Percentiles rank a stretch among this genome's conserved stretches.
Conservation (phyloP, 805 yeast genomes). For the Saccharomycopsis fermentans region DNA sequence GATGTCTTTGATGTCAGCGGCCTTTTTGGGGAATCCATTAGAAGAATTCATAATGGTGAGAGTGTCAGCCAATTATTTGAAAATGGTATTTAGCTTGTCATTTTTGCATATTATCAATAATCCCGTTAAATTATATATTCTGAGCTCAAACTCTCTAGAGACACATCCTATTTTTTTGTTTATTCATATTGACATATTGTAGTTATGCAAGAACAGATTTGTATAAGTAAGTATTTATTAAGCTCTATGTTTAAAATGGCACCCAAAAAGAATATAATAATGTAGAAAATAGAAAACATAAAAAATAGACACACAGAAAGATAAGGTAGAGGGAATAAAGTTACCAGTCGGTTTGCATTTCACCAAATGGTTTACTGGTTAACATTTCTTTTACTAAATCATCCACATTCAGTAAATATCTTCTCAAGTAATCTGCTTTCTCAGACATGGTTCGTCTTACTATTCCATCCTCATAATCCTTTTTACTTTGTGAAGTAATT, state of each 20-base stretch:
- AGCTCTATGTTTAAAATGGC: not conserved
- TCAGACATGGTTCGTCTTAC: slow-evolving; percentile 33
- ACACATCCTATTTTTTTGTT: too few relatives aligned
- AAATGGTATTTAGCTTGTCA: slow-evolving; percentile 39
- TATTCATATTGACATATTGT: too few relatives aligned
- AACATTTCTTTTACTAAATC: slow-evolving; percentile 37
- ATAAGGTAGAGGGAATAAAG: not conserved
- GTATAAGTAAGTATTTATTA: not conserved
- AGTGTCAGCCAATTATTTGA: slow-evolving; percentile 89
- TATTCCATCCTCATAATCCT: slow-evolving; percentile 20
- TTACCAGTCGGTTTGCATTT: slow-evolving; percentile 38
- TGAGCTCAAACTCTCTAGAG: not conserved
- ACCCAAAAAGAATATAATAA: not conserved
- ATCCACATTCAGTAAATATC: slow-evolving; percentile 35
- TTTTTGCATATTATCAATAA: not conserved
- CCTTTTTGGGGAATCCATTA: slow-evolving; percentile 86
- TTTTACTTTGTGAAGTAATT: slow-evolving; percentile 14
- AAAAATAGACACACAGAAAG: not conserved
- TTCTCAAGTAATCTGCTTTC: slow-evolving; percentile 33
- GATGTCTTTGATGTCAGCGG: slow-evolving; percentile 82
- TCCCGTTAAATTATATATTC: not conserved
- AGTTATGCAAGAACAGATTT: too few relatives aligned
- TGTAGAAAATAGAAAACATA: not conserved
- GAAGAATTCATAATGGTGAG: slow-evolving; percentile 96
- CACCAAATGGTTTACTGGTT: slow-evolving; percentile 40